Base-by-base conservation (phyloP, 768 basidiomycete species). In the Hortiboletus flavorubellus region DNA sequence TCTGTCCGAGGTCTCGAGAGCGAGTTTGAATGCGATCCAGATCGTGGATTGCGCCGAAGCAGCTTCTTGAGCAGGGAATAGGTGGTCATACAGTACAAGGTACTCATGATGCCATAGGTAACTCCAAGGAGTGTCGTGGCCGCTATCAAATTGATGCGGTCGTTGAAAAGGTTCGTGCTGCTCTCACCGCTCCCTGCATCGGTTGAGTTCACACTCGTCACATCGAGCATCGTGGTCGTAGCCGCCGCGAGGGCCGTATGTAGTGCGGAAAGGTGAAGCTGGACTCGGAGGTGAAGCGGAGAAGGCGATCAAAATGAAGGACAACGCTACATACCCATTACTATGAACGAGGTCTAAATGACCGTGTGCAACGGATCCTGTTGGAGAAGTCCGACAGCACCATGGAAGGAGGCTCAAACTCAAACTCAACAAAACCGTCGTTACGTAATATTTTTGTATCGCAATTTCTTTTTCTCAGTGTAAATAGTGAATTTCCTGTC, bases 131-230 rank as follows among this genome's bases (percentile, higher is more conserved):
- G 44, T 2, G 66, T 68, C 30, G 66, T 68, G 18, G 59, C 64
- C 2, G 66, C 54, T 29, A 67, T 64, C 54, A 67, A 48, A 37
- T 59, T 55, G 58, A 67, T 43, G 33, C 67, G 64, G 46, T 67
- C 66, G n/a, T 51, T 58, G 46, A 67, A 40, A 44, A 59, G 55
- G 34, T 52, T 12, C 7, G 34, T 7, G 35, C 41, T 43, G 8
- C 41, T 49, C 38, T 63, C 64, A 18, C 4, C 8, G 18, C 26
- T 50, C 8, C 44, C 49, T 42, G 47, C 26, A 44, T n/a, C 12
- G 7, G 54, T 56, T 23, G 46, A 42, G 41, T 58, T 66, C 35
- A 51, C 31, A n/a, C 47, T 48, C 40, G 52, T 44, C 46, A 43
- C 45, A 47, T 63, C 30, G 42, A 33, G 16, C 54, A 55, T 53